Evolutionary conservation across 116 monocot species (phyloP).

Genomic region (Dioscorea cayenensis): DNA sequence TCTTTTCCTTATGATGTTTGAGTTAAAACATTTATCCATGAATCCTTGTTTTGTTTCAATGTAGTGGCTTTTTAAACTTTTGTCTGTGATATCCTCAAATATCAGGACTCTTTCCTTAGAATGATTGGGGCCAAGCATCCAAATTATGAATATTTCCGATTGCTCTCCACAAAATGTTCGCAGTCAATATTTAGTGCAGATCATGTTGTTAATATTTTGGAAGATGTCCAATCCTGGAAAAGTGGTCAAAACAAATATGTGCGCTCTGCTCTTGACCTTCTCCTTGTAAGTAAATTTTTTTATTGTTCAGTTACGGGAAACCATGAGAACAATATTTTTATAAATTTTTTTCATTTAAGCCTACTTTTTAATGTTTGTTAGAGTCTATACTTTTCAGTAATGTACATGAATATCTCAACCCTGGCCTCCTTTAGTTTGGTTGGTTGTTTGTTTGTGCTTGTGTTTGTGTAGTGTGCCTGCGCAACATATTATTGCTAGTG

Average conservation of each 20-base stretch:
- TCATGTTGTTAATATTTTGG: constrained; percentile 49
- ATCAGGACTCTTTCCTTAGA: constrained; percentile 67
- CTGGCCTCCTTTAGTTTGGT: too few species aligned
- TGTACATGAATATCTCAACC: too few species aligned
- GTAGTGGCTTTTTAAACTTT: not conserved
- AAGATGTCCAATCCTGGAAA: constrained; percentile 27
- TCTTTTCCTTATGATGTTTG: not conserved
- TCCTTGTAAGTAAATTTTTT: constrained; percentile 50
- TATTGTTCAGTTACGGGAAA: not conserved
- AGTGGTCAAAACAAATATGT: constrained; percentile 15
- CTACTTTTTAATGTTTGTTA: too few species aligned
- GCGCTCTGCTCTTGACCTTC: constrained; percentile 39
- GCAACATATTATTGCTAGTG: too few species aligned
- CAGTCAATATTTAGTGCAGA: constrained; percentile 67
- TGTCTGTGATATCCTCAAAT: not conserved
- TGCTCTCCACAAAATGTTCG: constrained; percentile 66
- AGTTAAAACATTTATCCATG: not conserved
- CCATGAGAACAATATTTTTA: too few species aligned
- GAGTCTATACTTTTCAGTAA: too few species aligned
- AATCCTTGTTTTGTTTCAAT: not conserved
- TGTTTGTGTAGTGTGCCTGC: too few species aligned
- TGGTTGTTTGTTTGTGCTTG: too few species aligned
- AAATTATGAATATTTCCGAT: constrained; percentile 57
- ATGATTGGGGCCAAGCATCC: constrained; percentile 80
- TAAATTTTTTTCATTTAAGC: too few species aligned